Evolutionary conservation across 495 filamentous ascomycete species (phyloP), one percentile per base, ranked within the genome.

Genomic region (Glutinoglossum americanum): DNA sequence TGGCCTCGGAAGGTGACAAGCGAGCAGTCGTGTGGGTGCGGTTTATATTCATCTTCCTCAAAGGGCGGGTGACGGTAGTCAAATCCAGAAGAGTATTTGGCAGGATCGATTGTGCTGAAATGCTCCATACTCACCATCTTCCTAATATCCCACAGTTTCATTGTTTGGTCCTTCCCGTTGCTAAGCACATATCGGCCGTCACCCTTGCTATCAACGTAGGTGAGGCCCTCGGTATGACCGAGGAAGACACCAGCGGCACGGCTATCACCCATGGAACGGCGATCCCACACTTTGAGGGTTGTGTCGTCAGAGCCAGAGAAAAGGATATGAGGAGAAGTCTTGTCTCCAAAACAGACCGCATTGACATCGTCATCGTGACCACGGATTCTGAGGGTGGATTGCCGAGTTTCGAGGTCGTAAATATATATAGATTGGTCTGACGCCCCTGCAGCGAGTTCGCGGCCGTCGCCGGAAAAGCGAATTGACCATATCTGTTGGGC

Each of bases 111-210:
- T 62, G 64, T 37, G 79, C 39, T 77, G 55, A 81, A 84, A 19
- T 75, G 74, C 23, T 78, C 73, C 21, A 80, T 81, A 23, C 78
- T 79, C 76, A 86, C 84, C 76, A 85, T 87, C 60, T 79, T 83
- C 57, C 93, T 75, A 51, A 98, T 70, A 70, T 98, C 92, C 92
- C 92, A 98, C 3, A 98, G 76, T 70, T 97, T 98, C 83, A 94
- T 94, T 33, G 80, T 85, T 67, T 98, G 92, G 63, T 98, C 92
- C 64, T 98, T 98, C 58, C 78, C 85, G 60, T 98, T 98, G 60
- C 85, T 90, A 7, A 98, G 75, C 9, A 97, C 82, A 64, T 95
- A 98, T 64, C 92, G 77, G 9, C 92, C 92, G 65, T 98, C 92
- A 54, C 89, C 89, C 69, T 97, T 98, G 70, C 83, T 89, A 68